Conservation (phyloP, 331 rosid species). For the Ulmus americana region DNA sequence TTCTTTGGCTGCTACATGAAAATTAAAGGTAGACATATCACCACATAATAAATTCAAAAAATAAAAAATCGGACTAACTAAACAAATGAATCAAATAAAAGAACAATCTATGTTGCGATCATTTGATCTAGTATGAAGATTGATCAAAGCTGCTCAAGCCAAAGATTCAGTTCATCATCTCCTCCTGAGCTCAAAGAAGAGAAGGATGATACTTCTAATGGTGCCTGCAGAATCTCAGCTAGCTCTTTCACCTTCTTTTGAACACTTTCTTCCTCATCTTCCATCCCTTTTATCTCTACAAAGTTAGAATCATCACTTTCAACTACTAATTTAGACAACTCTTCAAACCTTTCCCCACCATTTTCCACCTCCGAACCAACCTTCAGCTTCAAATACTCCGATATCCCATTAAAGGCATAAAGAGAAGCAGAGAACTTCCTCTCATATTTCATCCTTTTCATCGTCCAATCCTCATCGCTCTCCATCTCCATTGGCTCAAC, state of each 20-base stretch:
- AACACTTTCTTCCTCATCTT: conserved; percentile 16
- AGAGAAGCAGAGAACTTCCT: conserved; percentile 87
- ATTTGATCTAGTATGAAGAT: conserved; percentile 31
- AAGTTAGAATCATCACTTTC: conserved; percentile 35
- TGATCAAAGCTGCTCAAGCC: conserved; percentile 48
- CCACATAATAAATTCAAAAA: too few species aligned
- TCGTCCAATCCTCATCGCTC: conserved; percentile 46
- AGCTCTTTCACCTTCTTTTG: conserved; percentile 8
- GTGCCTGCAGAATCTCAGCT: background rate
- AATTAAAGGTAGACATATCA: background rate
- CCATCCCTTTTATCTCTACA: conserved; percentile 25
- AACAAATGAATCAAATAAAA: background rate
- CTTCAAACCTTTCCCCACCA: conserved; percentile 46
- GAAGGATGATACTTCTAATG: conserved; percentile 25
- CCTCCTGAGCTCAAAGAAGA: conserved; percentile 27
- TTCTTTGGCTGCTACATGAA: background rate
- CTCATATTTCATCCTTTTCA: conserved; percentile 84
- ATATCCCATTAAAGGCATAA: conserved; percentile 76
- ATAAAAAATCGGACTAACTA: background rate
- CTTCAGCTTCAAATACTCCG: conserved; percentile 62
- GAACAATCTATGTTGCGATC: background rate
- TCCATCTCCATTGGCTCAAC: conserved; percentile 49
- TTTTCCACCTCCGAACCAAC: conserved; percentile 36
- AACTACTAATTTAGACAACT: conserved; percentile 26
- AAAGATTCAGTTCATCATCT: conserved; percentile 50